Percentiles rank a stretch among this genome's conserved stretches.
These are phyloP conservation scores for Orychophragmus violaceus DNA, from an alignment of 345 rosid genomes.

Conservation along the genomic window DNA sequence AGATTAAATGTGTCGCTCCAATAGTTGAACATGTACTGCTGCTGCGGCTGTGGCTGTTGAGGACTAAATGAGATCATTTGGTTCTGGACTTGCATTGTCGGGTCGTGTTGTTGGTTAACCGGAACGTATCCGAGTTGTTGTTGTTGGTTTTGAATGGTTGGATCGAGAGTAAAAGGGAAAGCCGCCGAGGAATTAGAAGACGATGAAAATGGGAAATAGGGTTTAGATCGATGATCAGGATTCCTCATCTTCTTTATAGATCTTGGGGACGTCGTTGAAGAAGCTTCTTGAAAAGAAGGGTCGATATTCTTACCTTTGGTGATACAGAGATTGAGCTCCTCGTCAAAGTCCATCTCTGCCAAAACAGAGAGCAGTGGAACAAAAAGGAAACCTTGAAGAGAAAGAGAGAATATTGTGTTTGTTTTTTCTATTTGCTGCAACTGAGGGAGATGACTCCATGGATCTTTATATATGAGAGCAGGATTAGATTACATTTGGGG, in stretches of 20 bases:
- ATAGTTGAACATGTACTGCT: conserved; percentile 53
- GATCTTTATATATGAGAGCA: conserved; percentile 11
- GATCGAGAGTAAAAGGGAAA: conserved; percentile 50
- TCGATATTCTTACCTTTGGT: conserved; percentile 34
- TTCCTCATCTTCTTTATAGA: conserved; percentile 65
- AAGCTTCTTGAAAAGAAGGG: not conserved
- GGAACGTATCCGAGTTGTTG: conserved; percentile 8
- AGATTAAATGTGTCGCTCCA: conserved; percentile 62
- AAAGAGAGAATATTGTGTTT: not conserved
- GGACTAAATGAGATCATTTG: conserved; percentile 74
- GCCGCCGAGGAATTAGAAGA: conserved; percentile 20
- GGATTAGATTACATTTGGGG: not conserved
- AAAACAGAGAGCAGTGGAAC: not conserved
- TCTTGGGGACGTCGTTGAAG: conserved; percentile 50
- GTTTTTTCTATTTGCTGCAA: not conserved
- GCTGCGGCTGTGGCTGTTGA: conserved; percentile 47
- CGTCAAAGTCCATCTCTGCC: conserved; percentile 28
- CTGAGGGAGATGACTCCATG: not conserved
- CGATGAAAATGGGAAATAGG: conserved; percentile 18
- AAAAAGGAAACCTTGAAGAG: not conserved
- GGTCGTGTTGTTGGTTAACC: not conserved
- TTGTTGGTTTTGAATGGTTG: conserved; percentile 35
- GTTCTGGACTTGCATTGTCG: conserved; percentile 24
- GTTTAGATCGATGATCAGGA: conserved; percentile 40
- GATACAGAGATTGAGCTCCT: conserved; percentile 32